These are phyloP conservation scores for Vigna unguiculata DNA, from an alignment of 306 rosid species.

Conservation along the genomic window DNA sequence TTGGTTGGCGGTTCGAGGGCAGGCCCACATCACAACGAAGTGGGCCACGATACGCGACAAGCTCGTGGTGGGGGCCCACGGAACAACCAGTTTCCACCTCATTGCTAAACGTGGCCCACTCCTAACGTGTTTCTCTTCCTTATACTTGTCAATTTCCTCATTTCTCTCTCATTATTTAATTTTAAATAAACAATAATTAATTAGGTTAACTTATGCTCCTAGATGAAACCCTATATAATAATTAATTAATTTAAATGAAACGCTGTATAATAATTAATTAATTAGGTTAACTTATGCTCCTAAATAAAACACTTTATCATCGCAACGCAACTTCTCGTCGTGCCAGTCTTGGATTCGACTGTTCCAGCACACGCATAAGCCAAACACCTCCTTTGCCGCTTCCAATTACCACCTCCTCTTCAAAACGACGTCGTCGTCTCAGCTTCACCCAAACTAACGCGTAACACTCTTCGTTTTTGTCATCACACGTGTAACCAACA, in stretches of 20 bases:
- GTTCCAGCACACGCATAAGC: slow-evolving; percentile 1
- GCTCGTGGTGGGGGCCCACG: slow-evolving; percentile 63
- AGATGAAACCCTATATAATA: too few species aligned
- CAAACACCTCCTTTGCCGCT: slow-evolving; percentile 14
- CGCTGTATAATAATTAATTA: neutral
- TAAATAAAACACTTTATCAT: neutral
- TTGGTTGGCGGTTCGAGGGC: slow-evolving; percentile 32
- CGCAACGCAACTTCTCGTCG: neutral
- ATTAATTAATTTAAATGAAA: neutral
- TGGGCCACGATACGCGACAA: slow-evolving; percentile 30
- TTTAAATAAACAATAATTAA: too few species aligned
- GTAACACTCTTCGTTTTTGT: neutral
- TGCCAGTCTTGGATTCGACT: slow-evolving; percentile 33
- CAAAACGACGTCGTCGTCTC: slow-evolving; percentile 35
- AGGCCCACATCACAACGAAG: slow-evolving; percentile 46
- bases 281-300: neutral
- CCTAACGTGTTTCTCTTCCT: slow-evolving; percentile 21
- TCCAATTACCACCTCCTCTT: neutral
- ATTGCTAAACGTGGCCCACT: slow-evolving; percentile 19
- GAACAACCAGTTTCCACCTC: slow-evolving; percentile 43
- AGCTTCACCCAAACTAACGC: neutral
- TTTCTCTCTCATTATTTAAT: neutral
- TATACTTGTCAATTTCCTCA: neutral
- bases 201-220: too few species aligned
- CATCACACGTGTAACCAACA: too few species aligned